A percentile compares a stretch with the other conserved stretches of the same genome.
Evolutionary conservation across 1,284 basidiomycete species (phyloP).

Genomic region (Rhodotorula sp.): DNA sequence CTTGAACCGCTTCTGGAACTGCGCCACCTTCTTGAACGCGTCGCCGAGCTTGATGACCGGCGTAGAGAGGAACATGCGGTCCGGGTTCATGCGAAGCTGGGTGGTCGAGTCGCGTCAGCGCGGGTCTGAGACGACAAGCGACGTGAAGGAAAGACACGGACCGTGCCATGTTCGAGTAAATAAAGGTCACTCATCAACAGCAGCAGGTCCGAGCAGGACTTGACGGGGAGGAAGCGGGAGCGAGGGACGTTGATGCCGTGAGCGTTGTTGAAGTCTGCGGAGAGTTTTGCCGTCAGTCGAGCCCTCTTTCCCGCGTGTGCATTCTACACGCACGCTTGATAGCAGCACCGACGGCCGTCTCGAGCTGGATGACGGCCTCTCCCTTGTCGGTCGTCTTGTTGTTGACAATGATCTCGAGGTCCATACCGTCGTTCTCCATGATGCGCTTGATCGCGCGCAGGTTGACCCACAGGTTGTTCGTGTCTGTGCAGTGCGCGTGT

Average conservation of each 20-base stretch:
- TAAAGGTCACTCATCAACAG: slow-evolving; percentile 98
- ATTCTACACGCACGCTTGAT: slow-evolving; percentile 67
- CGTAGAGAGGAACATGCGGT: slow-evolving; percentile 86
- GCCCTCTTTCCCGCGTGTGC: too few relatives aligned
- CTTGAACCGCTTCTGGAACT: slow-evolving; percentile 98
- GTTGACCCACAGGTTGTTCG: slow-evolving; percentile 96
- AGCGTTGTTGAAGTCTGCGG: slow-evolving; percentile 73
- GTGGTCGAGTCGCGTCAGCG: slow-evolving; percentile 52
- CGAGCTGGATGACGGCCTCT: slow-evolving; percentile 83
- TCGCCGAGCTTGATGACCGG: slow-evolving; percentile 72
- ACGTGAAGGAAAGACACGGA: neutral
- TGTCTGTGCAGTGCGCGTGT: slow-evolving; percentile 7
- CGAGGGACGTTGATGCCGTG: slow-evolving; percentile 98
- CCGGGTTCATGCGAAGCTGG: slow-evolving; percentile 72
- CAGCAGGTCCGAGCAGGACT: slow-evolving; percentile 63
- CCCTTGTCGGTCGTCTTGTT: slow-evolving; percentile 85
- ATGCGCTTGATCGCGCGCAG: slow-evolving; percentile 85
- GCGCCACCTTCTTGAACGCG: slow-evolving; percentile 74
- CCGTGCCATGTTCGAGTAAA: slow-evolving; percentile 81
- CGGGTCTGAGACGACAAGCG: neutral
- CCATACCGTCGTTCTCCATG: slow-evolving; percentile 79
- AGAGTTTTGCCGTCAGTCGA: neutral
- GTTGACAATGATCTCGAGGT: slow-evolving; percentile 92
- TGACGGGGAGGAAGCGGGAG: slow-evolving; percentile 92
- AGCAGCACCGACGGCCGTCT: slow-evolving; percentile 95